Conservation (phyloP, 2,329 filamentous ascomycete species). For the Neonectria magnoliae region DNA sequence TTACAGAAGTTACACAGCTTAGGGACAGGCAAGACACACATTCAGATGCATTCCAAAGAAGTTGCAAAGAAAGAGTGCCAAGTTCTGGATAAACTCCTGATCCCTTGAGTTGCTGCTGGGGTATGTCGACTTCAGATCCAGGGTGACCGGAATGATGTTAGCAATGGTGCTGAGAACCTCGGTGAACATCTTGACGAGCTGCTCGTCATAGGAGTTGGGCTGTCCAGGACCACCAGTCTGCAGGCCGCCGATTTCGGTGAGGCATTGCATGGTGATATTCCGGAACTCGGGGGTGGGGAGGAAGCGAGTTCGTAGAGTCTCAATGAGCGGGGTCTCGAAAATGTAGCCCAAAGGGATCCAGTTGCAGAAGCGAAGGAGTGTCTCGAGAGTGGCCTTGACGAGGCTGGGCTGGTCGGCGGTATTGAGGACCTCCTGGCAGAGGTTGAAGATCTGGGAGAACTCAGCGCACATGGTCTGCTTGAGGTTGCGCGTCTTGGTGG, state of each 20-base stretch:
- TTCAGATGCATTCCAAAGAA: constrained; percentile 95
- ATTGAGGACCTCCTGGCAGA: constrained; percentile 94
- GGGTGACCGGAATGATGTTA: constrained; percentile 87
- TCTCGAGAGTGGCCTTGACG: constrained; percentile 96
- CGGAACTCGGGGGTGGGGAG: constrained; percentile 94
- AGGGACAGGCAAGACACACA: constrained; percentile 57
- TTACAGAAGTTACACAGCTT: constrained; percentile 15
- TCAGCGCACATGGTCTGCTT: constrained; percentile 99
- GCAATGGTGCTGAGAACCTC: constrained; percentile 93
- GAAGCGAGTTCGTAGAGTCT: constrained; percentile 91
- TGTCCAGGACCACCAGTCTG: constrained; percentile 79
- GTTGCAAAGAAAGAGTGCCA: constrained; percentile 95
- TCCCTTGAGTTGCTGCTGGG: constrained; percentile 90
- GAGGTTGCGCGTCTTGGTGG: constrained; percentile 91
- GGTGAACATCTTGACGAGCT: constrained; percentile 98
- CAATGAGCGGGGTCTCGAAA: constrained; percentile 96
- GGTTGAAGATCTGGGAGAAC: constrained; percentile 97
- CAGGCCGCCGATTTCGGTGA: constrained; percentile 96
- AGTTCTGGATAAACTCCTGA: constrained; percentile 97
- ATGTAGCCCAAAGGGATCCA: constrained; percentile 99
- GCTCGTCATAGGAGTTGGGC: constrained; percentile 85
- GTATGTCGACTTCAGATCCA: constrained; percentile 93
- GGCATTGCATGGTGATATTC: constrained; percentile 94
- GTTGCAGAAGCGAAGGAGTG: constrained; percentile 94
- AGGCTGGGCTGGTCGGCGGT: constrained; percentile 89